Evolutionary conservation across 176 grass and related monocot species (phyloP), one percentile per base, ranked within the genome.

Genomic region (Otatea glauca): DNA sequence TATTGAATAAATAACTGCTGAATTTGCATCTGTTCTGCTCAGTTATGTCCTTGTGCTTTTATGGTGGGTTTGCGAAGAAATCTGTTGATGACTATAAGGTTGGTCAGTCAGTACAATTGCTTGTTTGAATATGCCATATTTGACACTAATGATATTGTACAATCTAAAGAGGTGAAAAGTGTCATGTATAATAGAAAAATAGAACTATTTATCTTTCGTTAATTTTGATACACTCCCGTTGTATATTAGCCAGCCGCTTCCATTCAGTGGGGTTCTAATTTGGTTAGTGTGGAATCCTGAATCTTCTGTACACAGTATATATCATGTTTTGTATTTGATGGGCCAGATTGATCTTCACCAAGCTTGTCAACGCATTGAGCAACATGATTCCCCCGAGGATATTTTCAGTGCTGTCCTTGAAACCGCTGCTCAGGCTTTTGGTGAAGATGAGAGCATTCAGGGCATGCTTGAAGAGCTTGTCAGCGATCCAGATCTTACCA

Each of bases 381-480:
- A 85, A 65, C 74, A 70, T 78, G 91, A 90, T 61, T 87, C 89
- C 29, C 76, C 93, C 47, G 70, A 79, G 77, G 88, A 88, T 69
- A 93, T 95, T 65, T 95, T 98, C 15, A 55, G 78, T 73, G 84
- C 93, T 39, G 74, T 98, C 47, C 86, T 98, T 34, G 91, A 94
- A 84, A 87, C 89, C 76, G 83, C 88, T 38, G 62, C 77, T 32
- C 78, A 84, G 50, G 73, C 80, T 48, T 82, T 82, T 65, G 91
- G 84, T 56, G 88, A 78, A 70, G 91, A 92, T 27, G 84, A 54
- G 24, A 73, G 70, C 60, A 87, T 93, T 23, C 60, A 77, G 16
- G 74, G 78, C 37, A 88, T 94, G 62, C 72, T 95, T 47, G 85
- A 83, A 68, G 88, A 88, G 71, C 89, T 98, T 86, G 44, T 81